Conservation (phyloP, 2,329 filamentous ascomycete genomes). For the Emmonsiellopsis sp. region DNA sequence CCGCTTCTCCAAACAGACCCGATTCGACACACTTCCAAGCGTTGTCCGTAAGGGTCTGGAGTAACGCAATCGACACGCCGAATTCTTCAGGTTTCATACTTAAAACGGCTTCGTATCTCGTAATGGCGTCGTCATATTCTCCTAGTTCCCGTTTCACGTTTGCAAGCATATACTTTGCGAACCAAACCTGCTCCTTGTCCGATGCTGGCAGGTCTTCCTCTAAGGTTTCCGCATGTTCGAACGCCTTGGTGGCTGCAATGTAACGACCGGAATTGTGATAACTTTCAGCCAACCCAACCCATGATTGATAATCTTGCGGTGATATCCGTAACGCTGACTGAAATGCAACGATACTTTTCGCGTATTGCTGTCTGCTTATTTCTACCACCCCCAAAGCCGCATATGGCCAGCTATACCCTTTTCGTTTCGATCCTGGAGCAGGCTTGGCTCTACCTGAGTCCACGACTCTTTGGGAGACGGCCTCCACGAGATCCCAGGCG, state of each 20-base stretch:
- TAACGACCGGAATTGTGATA: conserved; percentile 91
- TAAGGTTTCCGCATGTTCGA: conserved; percentile 71
- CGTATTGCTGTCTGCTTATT: conserved; percentile 85
- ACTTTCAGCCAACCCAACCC: conserved; percentile 93
- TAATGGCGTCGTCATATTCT: conserved; percentile 75
- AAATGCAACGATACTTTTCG: conserved; percentile 82
- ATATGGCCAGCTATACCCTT: conserved; percentile 91
- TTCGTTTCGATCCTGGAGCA: conserved; percentile 84
- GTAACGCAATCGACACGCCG: conserved; percentile 74
- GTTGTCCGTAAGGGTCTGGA: conserved; percentile 80
- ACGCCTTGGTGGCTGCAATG: conserved; percentile 86
- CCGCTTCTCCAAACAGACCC: conserved; percentile 76
- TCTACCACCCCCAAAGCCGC: conserved; percentile 89
- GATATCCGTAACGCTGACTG: conserved; percentile 77
- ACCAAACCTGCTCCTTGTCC: conserved; percentile 68
- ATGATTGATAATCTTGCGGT: conserved; percentile 85
- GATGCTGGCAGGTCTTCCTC: conserved; percentile 50
- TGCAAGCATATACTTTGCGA: conserved; percentile 90
- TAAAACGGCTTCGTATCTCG: conserved; percentile 66
- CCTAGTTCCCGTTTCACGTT: conserved; percentile 89
- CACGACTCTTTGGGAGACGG: conserved; percentile 80
- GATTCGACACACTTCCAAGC: conserved; percentile 68
- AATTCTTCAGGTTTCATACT: conserved; percentile 61
- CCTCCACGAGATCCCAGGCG: conserved; percentile 94
- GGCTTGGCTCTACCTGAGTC: conserved; percentile 90